Conservation (phyloP, 257 asterid genomes). For the Plantago ovata region DNA sequence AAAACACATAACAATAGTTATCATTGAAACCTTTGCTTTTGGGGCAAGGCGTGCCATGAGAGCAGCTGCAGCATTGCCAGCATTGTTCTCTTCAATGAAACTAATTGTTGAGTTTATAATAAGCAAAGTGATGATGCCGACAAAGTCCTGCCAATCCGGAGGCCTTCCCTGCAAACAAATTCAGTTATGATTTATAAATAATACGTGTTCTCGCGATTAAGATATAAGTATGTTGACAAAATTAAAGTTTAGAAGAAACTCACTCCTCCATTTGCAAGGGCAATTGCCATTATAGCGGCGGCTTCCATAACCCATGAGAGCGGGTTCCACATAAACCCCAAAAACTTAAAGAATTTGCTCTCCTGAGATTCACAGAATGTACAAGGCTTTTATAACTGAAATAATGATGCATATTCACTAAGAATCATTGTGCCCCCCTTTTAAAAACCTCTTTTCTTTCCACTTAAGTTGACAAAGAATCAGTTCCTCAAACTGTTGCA, state of each 20-base stretch:
- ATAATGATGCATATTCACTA: background rate
- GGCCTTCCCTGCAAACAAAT: slow-evolving; percentile 80
- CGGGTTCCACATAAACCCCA: slow-evolving; percentile 99
- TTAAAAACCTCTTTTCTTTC: no score
- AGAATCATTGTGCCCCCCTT: background rate
- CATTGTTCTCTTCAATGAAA: slow-evolving; percentile 95
- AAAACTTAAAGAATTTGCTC: slow-evolving; percentile 78
- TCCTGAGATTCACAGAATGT: slow-evolving; percentile 44
- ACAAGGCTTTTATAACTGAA: slow-evolving; percentile 1
- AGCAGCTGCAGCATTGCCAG: slow-evolving; percentile 99
- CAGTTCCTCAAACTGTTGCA: no score
- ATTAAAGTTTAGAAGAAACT: slow-evolving; percentile 24
- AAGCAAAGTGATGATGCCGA: slow-evolving; percentile 86
- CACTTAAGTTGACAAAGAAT: no score
- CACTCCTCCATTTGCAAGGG: slow-evolving; percentile 99
- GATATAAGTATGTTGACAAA: background rate
- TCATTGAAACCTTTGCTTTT: slow-evolving; percentile 61
- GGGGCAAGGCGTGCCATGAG: slow-evolving; percentile 99
- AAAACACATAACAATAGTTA: slow-evolving; percentile 2
- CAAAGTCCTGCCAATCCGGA: slow-evolving; percentile 99
- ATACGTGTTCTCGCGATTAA: background rate
- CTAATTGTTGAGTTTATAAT: slow-evolving; percentile 91
- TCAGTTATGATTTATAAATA: slow-evolving; percentile 13
- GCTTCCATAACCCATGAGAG: slow-evolving; percentile 99
- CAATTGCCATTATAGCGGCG: slow-evolving; percentile 98